These are phyloP conservation scores for Aspergillus neotritici DNA, from an alignment of 2,329 filamentous ascomycete species.

Conservation along the genomic window DNA sequence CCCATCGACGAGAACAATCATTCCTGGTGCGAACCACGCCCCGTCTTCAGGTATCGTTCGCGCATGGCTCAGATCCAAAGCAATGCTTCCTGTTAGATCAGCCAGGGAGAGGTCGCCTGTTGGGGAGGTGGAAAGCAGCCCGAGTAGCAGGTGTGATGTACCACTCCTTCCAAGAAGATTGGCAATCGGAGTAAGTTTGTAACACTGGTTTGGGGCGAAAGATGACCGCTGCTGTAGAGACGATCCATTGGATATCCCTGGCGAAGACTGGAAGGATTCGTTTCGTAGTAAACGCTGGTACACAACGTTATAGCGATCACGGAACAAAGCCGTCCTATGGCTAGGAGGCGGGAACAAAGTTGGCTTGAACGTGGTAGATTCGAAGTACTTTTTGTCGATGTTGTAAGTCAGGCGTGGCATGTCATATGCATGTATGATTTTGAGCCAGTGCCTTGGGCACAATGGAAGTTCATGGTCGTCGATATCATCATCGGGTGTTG, in stretches of 20 bases:
- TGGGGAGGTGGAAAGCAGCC: constrained; percentile 73
- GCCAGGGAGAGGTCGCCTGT: constrained; percentile 76
- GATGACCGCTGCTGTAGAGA: constrained; percentile 57
- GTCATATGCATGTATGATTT: constrained; percentile 74
- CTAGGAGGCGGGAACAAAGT: constrained; percentile 69
- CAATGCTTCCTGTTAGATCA: constrained; percentile 82
- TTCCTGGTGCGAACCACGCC: constrained; percentile 89
- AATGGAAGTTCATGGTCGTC: constrained; percentile 57
- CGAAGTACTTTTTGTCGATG: constrained; percentile 76
- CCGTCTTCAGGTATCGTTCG: constrained; percentile 77
- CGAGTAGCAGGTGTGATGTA: constrained; percentile 77
- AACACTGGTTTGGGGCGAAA: constrained; percentile 56
- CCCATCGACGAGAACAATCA: constrained; percentile 92
- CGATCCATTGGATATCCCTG: constrained; percentile 56
- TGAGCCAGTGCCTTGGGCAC: constrained; percentile 77
- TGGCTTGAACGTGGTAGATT: constrained; percentile 61
- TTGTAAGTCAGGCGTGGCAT: constrained; percentile 59
- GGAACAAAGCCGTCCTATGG: constrained; percentile 79
- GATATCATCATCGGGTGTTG: constrained; percentile 47
- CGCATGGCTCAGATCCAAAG: constrained; percentile 74
- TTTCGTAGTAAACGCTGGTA: constrained; percentile 89
- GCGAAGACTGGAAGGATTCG: constrained; percentile 82
- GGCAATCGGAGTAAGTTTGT: constrained; percentile 83
- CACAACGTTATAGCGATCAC: constrained; percentile 85
- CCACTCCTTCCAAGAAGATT: constrained; percentile 73